Conservation (phyloP, 768 basidiomycete species). For the Suillus ampliporus region DNA sequence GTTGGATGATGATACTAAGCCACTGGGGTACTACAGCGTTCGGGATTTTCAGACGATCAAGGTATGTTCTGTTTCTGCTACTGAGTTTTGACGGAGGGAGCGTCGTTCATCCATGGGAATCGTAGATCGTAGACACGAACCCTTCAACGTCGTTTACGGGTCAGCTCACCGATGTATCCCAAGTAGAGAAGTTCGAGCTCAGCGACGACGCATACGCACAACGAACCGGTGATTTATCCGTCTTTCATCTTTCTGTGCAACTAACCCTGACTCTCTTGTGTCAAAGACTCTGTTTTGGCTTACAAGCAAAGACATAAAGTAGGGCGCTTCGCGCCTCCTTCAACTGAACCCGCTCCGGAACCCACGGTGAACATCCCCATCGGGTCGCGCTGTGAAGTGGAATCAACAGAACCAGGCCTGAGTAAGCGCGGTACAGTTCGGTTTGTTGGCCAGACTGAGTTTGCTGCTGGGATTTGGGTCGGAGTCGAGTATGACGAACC, state of each 20-base stretch:
- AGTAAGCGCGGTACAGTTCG: slow-evolving; percentile 83
- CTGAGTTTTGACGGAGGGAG: neutral
- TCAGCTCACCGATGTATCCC: slow-evolving; percentile 81
- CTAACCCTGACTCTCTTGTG: slow-evolving; percentile 12
- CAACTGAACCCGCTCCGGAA: slow-evolving; percentile 38
- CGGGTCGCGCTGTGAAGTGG: slow-evolving; percentile 85
- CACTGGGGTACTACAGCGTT: slow-evolving; percentile 77
- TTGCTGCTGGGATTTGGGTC: slow-evolving; percentile 79
- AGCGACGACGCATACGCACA: slow-evolving; percentile 81
- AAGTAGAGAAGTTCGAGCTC: slow-evolving; percentile 94
- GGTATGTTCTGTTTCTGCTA: slow-evolving; percentile 43
- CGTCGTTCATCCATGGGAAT: slow-evolving; percentile 2
- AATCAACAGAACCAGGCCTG: slow-evolving; percentile 68
- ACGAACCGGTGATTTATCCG: slow-evolving; percentile 63
- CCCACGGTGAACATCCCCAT: slow-evolving; percentile 56
- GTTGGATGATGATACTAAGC: slow-evolving; percentile 69
- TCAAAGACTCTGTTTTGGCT: slow-evolving; percentile 82
- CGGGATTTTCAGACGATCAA: slow-evolving; percentile 81
- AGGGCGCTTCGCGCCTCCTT: slow-evolving; percentile 80
- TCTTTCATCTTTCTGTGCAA: neutral
- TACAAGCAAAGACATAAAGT: slow-evolving; percentile 89
- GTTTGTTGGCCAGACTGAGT: slow-evolving; percentile 84
- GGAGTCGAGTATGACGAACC: slow-evolving; percentile 97
- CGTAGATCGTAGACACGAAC: slow-evolving; percentile 75
- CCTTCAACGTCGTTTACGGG: slow-evolving; percentile 80